Conservation (phyloP, 768 basidiomycete genomes). For the Amanita pallidorosea region DNA sequence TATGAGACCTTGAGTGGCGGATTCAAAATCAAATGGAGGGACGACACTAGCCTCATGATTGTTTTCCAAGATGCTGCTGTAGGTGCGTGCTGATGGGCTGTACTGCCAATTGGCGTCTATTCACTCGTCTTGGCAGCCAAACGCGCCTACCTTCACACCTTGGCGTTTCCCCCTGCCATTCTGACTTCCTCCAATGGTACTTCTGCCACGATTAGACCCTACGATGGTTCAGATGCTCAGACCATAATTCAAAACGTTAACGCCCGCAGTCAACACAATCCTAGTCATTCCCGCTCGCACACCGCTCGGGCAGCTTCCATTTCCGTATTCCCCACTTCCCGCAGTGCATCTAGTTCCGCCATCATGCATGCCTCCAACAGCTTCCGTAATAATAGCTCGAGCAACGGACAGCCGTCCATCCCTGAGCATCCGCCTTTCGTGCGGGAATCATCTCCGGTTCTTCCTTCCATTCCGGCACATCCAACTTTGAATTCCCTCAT, state of each 20-base stretch:
- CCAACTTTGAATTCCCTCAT: conserved; percentile 81
- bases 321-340: conserved; percentile 46
- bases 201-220: conserved; percentile 69
- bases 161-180: conserved; percentile 72
- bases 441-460: conserved; percentile 73
- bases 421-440: conserved; percentile 39
- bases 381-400: conserved; percentile 24
- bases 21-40: conserved; percentile 98
- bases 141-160: conserved; percentile 84
- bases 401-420: conserved; percentile 25
- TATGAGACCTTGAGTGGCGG: conserved; percentile 84
- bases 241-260: conserved; percentile 76
- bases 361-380: conserved; percentile 11
- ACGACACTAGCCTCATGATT: conserved; percentile 90
- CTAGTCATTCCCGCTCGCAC: conserved; percentile 58
- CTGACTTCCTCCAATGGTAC: conserved; percentile 46
- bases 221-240: conserved; percentile 92
- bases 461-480: conserved; percentile 72
- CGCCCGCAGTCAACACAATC: conserved; percentile 53
- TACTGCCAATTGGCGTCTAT: conserved; percentile 2
- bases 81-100: conserved; percentile 46
- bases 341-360: conserved; percentile 32
- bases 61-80: conserved; percentile 87
- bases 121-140: conserved; percentile 49
- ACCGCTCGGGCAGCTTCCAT: conserved; percentile 59